Evolutionary conservation across 805 yeast species (phyloP).

Genomic region (Pichia scutulata): DNA sequence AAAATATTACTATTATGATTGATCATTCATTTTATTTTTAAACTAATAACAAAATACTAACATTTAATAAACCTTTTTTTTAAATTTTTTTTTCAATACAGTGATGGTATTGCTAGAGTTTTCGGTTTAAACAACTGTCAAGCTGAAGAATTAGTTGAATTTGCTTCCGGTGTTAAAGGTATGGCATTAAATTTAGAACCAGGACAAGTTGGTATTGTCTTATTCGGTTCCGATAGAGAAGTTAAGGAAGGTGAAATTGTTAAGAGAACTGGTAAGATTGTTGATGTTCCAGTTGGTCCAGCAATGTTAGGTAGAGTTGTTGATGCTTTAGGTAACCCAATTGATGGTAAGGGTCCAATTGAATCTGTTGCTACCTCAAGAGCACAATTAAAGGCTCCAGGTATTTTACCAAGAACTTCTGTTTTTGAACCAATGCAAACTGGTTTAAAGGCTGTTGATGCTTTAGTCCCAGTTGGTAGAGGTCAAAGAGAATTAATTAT

Average conservation of each 20-base stretch:
- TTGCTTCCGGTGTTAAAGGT: constrained; percentile 99
- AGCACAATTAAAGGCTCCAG: constrained; percentile 99
- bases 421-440: constrained; percentile 99
- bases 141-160: constrained; percentile 99
- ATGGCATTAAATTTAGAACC: constrained; percentile 99
- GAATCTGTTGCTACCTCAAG: constrained; percentile 76
- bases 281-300: constrained; percentile 98
- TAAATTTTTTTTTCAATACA: constrained; percentile 24
- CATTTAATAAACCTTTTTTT: neutral
- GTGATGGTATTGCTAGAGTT: constrained; percentile 99
- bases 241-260: constrained; percentile 99
- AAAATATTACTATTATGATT: neutral
- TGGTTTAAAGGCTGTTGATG: constrained; percentile 98
- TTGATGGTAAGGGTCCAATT: constrained; percentile 99
- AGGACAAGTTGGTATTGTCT: constrained; percentile 99
- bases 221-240: constrained; percentile 97
- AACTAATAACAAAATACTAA: neutral
- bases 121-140: constrained; percentile 99
- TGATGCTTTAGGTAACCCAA: constrained; percentile 98
- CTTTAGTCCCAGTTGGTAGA: constrained; percentile 99
- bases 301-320: constrained; percentile 98
- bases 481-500: constrained; percentile 99
- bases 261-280: constrained; percentile 99
- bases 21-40: neutral
- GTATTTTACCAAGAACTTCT: constrained; percentile 98